Percentiles rank a stretch among this genome's conserved stretches.
These are phyloP conservation scores for Saksenaea vasiformis DNA, from an alignment of 371 early-diverging fungal species.

Conservation along the genomic window DNA sequence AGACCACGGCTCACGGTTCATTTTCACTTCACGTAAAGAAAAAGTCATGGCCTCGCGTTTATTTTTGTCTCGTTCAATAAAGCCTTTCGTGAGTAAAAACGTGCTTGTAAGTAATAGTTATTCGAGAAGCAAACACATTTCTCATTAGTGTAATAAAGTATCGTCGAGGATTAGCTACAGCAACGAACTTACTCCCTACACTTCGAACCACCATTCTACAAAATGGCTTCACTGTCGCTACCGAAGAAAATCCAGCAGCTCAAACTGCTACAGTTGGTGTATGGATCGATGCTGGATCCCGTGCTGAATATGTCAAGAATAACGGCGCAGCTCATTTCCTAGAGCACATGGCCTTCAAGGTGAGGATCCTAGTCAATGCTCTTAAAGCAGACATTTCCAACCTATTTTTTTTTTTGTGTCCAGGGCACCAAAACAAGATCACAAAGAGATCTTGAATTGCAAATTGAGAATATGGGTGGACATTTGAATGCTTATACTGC, in stretches of 20 bases:
- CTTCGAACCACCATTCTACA: slow-evolving; percentile 82
- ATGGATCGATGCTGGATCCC: slow-evolving; percentile 97
- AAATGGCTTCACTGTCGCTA: slow-evolving; percentile 95
- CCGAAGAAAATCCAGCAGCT: slow-evolving; percentile 88
- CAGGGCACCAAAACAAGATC: slow-evolving; percentile 87
- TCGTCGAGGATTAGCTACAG: slow-evolving; percentile 60
- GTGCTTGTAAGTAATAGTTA: neutral
- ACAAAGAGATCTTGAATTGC: slow-evolving; percentile 89
- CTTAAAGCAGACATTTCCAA: neutral
- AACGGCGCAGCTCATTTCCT: slow-evolving; percentile 98
- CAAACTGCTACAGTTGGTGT: slow-evolving; percentile 98
- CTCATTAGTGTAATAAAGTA: slow-evolving; percentile 28
- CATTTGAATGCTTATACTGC: slow-evolving; percentile 98
- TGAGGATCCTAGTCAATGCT: slow-evolving; percentile 21
- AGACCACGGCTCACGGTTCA: neutral
- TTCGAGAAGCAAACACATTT: neutral
- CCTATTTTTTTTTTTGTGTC: neutral
- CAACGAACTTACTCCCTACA: slow-evolving; percentile 51
- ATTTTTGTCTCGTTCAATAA: neutral
- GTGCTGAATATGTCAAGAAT: slow-evolving; percentile 87
- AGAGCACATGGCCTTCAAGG: slow-evolving; percentile 99
- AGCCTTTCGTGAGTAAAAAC: neutral
- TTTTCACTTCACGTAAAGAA: neutral
- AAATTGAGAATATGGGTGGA: slow-evolving; percentile 97
- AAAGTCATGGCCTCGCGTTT: neutral